Evolutionary conservation across 495 filamentous ascomycete genomes (phyloP), one percentile per base, ranked within the genome.

Genomic region (Penicillium herquei): DNA sequence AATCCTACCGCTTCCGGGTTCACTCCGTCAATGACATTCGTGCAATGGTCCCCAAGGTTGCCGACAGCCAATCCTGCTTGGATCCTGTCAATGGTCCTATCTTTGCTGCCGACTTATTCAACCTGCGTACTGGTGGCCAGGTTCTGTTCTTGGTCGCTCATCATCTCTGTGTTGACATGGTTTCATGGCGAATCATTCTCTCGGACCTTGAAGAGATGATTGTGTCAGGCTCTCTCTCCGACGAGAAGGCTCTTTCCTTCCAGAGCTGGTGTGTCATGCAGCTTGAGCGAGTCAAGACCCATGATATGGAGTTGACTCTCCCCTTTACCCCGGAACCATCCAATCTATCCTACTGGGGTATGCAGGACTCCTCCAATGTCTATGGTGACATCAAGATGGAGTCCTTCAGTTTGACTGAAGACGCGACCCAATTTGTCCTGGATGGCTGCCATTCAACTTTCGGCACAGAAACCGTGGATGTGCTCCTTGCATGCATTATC

Each of bases 151-250:
- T 91, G 18, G 76, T 77, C 0, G 85, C 81, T n/a, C 84, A 88
- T 61, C 87, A 90, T 57, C 71, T 89, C 0, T 84, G 83, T 16
- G 76, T 90, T 49, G 88, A 91, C 61, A 78, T 88, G 45, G 81
- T 86, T 0, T 90, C 88, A 2, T 90, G 86, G 87, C 76, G 82
- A 30, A 76, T 87, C 52, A 79, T 90, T 33, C 74, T 87, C 13
- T 73, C 86, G 31, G 88, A 91, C 50, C 63, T 90, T 2, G 81
- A 88, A 56, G 81, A 87, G 42, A 65, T 85, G 2, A 66, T 91
- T n/a, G 58, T 73, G 6, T 62, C 68, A 14, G 72, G 74, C 2
- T 67, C 70, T 12, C 43, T 73, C 8, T 63, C 64, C 13, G 67
- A 69, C 17, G 72, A 79, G 5, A 71, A 70, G 32, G 65, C 73